These are phyloP conservation scores for Jatropha curcas DNA, from an alignment of 345 rosid species.

Conservation along the genomic window DNA sequence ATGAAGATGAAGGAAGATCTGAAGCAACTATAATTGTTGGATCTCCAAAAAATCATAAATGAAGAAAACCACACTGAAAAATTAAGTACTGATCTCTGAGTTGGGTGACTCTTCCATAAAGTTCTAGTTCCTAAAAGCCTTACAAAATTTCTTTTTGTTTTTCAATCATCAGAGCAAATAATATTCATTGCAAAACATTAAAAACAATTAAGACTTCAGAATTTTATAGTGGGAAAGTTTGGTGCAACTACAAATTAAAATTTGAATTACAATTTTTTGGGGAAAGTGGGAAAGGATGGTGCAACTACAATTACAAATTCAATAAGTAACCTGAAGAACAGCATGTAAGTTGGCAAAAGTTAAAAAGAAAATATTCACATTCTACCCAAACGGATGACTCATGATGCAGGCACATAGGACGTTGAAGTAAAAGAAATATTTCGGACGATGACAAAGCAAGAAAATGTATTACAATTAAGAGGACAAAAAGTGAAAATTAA, in stretches of 20 bases:
- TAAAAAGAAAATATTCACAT: no score
- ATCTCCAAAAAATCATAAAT: neutral
- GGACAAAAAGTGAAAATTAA: neutral
- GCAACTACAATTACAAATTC: neutral
- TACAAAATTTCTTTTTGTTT: neutral
- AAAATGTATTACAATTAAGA: neutral
- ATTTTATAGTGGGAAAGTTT: neutral
- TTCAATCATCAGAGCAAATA: neutral
- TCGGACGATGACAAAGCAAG: neutral
- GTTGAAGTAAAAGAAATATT: neutral
- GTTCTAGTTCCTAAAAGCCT: neutral
- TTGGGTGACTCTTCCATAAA: neutral
- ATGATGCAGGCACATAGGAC: neutral
- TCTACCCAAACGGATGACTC: neutral
- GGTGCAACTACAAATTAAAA: neutral
- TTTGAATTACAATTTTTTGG: no score
- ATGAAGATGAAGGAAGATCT: neutral
- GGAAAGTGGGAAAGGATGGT: neutral
- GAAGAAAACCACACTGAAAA: neutral
- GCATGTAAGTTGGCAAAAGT: neutral
- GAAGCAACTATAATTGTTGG: neutral
- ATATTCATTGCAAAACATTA: neutral
- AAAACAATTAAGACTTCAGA: neutral
- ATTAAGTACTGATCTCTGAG: neutral
- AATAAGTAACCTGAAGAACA: neutral